Evolutionary conservation across 768 basidiomycete species (phyloP), one percentile per base, ranked within the genome.

Genomic region (Ramaria rubella): DNA sequence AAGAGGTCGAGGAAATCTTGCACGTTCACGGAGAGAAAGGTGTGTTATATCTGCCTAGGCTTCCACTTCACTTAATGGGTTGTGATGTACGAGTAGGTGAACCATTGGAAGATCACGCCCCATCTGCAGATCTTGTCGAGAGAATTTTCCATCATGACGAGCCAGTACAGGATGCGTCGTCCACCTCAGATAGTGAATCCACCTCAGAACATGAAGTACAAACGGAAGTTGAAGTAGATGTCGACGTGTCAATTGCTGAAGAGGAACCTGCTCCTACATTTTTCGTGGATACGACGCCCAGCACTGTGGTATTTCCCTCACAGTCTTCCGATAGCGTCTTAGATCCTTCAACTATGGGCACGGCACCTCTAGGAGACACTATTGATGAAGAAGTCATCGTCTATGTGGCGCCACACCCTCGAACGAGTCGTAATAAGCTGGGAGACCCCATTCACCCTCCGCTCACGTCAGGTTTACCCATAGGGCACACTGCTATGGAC

Each of bases 381-480:
- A 69, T 66, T 9, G 82, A 82, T 29, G 85, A 86, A 19, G 88
- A 90, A 55, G 65, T 79, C 4, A 89, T 90, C 54, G 87, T 90
- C 9, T 90, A 90, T 63, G 83, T 82, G 24, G 86, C 87, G 0
- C 87, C 88, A 0, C 79, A 86, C 63, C 87, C 87, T 4, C 79
- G 85, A 1, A 62, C 62, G 19, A 15, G 59, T 29, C 42, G 51
- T 53, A 33, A 31, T 11, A 17, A 24, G 36, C 8, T 27, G 15
- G 11, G 15, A 12, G 44, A 5, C 23, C 26, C 24, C 17, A 5
- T 26, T 5, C 24, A 19, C 14, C 46, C 46, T 23, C n/a, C 23
- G 17, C n/a, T 17, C 4, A 8, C 40, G n/a, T 42, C 40, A 19
- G 40, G 17, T 7, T 42, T 19, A 12, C 40, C 40, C 40, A n/a